Evolutionary conservation across 192 early-diverging fungal genomes (phyloP), one percentile per base, ranked within the genome.

Genomic region (Chytriomyces confervae): DNA sequence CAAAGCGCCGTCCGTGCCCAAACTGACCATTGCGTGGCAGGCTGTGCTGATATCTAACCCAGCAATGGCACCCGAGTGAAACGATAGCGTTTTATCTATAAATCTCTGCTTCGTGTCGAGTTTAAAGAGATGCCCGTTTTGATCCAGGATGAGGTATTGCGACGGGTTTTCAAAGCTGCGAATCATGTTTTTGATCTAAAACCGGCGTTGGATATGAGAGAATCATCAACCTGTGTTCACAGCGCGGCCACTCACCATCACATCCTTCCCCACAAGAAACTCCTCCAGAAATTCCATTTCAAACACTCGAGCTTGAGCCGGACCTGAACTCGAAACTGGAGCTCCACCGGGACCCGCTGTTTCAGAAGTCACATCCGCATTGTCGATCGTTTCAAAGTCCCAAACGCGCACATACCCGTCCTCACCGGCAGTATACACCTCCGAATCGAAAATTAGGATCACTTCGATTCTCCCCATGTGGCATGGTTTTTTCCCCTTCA

Each of bases 361-460:
- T 27, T 53, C 72, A 8, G 80, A 77, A 8, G 78, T 70, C 2
- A 88, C 88, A 72, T 90, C 87, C 7, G 88, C 89, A 44, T 76
- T 84, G 73, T 90, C 89, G 43, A 90, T 87, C 7, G 85, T 85
- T 63, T 91, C 89, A 29, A 91, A 81, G 68, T 91, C 89, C 89
- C 89, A 91, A 6, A 90, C 78, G 0, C 88, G 79, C 9, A 91
- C 76, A 62, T 82, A 86, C 36, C 72, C 89, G 76, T 91, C 89
- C 49, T 91, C 89, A 11, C 88, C 89, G 2, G 87, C 86, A 1
- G 89, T 88, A 29, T 85, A 80, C 20, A 91, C 69, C 73, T 91
- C 89, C 7, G 84, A 83, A 44, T 91, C 89, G 7, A 80, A 57
- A 47, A 88, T 63, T 24, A 85, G 13, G n/a, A 90, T 75, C 1